Percentiles rank a stretch among this genome's conserved stretches.
Conservation (phyloP, 805 yeast species). For the Lachancea meyersii region DNA sequence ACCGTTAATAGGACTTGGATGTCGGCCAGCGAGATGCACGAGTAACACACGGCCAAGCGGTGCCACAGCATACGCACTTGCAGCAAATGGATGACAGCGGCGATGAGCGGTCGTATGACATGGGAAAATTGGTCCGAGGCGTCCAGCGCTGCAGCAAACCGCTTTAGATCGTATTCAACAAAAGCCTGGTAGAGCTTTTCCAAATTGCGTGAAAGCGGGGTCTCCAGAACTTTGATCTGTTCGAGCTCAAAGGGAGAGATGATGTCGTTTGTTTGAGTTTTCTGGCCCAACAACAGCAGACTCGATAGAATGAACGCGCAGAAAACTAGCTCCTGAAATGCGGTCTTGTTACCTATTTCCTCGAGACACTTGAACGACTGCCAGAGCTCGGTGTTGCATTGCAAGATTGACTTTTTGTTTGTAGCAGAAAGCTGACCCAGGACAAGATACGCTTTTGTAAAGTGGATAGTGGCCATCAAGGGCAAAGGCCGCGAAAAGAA, state of each 20-base stretch:
- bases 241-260: conserved; percentile 30
- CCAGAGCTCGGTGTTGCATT: conserved; percentile 17
- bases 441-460: conserved; percentile 15
- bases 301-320: conserved; percentile 23
- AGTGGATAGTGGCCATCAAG: conserved; percentile 21
- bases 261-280: conserved; percentile 6
- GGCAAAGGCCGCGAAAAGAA: conserved; percentile 20
- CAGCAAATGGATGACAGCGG: conserved; percentile 13
- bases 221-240: conserved; percentile 21
- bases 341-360: conserved; percentile 12
- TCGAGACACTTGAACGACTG: conserved; percentile 18
- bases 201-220: conserved; percentile 13
- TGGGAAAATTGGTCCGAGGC: conserved; percentile 8
- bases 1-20: conserved; percentile 16
- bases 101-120: conserved; percentile 14
- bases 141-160: conserved; percentile 13
- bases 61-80: conserved; percentile 24
- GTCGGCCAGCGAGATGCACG: conserved; percentile 26
- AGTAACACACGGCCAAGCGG: conserved; percentile 24
- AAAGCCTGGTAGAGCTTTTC: conserved; percentile 15
- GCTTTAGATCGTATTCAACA: conserved; percentile 12
- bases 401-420: conserved; percentile 9
- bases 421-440: conserved; percentile 4
- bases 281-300: conserved; percentile 16
- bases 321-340: conserved; percentile 20